phyloP scores from a whole-genome alignment of 169 alveolate species.

The Plasmodium chabaudi region DNA sequence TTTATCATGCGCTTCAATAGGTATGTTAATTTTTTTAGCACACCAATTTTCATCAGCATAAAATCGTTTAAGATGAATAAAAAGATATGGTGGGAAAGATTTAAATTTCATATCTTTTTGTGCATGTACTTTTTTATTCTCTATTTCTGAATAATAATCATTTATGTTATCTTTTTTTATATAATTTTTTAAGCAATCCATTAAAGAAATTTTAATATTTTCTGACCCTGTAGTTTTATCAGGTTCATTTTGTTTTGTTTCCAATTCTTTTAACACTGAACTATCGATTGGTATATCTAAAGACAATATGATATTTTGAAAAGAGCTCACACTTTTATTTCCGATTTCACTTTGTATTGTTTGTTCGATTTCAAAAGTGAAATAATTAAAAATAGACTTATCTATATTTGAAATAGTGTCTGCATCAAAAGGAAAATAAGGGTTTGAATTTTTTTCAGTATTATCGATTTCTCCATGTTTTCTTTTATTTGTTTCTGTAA shows the following conservation, averaged over 20 bases:
- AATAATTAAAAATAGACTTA: conserved; percentile 32
- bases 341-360: conserved; percentile 16
- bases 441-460: not conserved
- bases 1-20: conserved; percentile 76
- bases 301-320: conserved; percentile 47
- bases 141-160: conserved; percentile 41
- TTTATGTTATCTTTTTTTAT: conserved; percentile 43
- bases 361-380: conserved; percentile 67
- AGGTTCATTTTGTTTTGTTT: not conserved
- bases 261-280: conserved; percentile 10
- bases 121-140: conserved; percentile 28
- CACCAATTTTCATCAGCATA: conserved; percentile 79
- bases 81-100: conserved; percentile 81
- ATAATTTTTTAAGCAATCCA: conserved; percentile 53
- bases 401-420: conserved; percentile 3
- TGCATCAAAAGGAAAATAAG: not conserved
- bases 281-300: conserved; percentile 51
- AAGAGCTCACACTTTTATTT: conserved; percentile 45
- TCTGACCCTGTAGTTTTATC: not conserved
- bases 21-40: conserved; percentile 80
- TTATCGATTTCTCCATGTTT: conserved; percentile 13
- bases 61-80: conserved; percentile 84
- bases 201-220: conserved; percentile 19
- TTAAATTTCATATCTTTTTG: conserved; percentile 76
- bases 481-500: conserved; percentile 8